Percentiles rank a stretch among this genome's conserved stretches.
Evolutionary conservation across 1,284 basidiomycete genomes (phyloP).

Genomic region (Boletus smithii): DNA sequence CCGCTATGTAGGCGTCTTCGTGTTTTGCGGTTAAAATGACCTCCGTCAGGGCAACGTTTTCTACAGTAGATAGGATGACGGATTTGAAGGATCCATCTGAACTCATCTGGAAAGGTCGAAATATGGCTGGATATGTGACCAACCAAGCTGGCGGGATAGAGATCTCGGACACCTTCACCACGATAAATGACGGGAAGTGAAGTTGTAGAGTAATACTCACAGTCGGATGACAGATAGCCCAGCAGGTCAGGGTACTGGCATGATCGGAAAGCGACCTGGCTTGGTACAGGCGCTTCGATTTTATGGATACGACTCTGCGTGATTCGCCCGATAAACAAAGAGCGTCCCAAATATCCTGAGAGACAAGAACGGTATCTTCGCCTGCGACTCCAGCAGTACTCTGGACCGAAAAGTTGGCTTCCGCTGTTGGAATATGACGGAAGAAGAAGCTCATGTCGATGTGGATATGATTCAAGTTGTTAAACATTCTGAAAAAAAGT

Average conservation of each 20-base stretch:
- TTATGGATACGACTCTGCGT: constrained; percentile 20
- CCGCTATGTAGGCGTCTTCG: constrained; percentile 37
- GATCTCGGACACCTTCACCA: constrained; percentile 26
- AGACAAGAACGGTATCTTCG: constrained; percentile 29
- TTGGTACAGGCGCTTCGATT: constrained; percentile 22
- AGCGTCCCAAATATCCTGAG: constrained; percentile 33
- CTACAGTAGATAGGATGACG: constrained; percentile 19
- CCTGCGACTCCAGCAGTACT: background rate
- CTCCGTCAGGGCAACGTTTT: constrained; percentile 35
- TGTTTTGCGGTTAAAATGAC: constrained; percentile 50
- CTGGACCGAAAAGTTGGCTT: constrained; percentile 26
- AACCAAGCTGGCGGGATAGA: constrained; percentile 30
- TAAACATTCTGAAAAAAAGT: too few species aligned
- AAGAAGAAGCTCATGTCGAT: constrained; percentile 35
- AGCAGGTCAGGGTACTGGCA: constrained; percentile 24
- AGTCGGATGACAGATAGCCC: constrained; percentile 25
- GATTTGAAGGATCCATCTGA: constrained; percentile 14
- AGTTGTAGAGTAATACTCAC: constrained; percentile 17
- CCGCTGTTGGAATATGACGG: constrained; percentile 16
- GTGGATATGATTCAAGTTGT: background rate
- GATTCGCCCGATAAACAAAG: constrained; percentile 24
- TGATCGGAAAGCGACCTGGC: constrained; percentile 5
- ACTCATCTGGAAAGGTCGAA: constrained; percentile 19
- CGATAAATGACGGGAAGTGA: constrained; percentile 9
- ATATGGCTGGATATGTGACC: constrained; percentile 27